Evolutionary conservation across 2,329 filamentous ascomycete species (phyloP).

Genomic region (Salinomyces thailandicus): DNA sequence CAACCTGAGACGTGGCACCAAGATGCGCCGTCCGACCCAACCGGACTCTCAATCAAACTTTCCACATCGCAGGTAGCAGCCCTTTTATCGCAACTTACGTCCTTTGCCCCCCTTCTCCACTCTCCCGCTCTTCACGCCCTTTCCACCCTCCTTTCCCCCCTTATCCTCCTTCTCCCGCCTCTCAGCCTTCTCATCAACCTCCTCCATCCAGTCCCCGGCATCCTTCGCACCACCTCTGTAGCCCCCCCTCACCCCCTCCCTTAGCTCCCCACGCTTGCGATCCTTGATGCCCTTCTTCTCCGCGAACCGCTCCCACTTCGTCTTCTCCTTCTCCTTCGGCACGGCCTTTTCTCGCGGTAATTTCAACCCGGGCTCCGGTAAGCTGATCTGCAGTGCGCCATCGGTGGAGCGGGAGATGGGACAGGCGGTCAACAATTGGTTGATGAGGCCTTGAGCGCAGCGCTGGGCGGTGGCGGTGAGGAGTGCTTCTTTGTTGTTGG

Average conservation of each 20-base stretch:
- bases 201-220: constrained; percentile 70
- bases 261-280: constrained; percentile 72
- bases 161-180: constrained; percentile 27
- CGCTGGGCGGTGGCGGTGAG: constrained; percentile 71
- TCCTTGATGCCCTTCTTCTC: constrained; percentile 93
- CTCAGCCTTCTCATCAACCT: constrained; percentile 65
- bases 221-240: constrained; percentile 82
- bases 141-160: no score
- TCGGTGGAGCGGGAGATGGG: constrained; percentile 60
- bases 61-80: no score
- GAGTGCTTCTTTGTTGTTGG: constrained; percentile 47
- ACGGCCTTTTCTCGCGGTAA: constrained; percentile 89
- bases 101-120: background rate
- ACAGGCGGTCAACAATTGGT: constrained; percentile 86
- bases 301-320: constrained; percentile 94
- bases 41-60: no score
- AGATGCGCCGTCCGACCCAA: no score
- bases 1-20: no score
- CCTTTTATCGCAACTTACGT: no score
- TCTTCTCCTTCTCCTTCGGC: constrained; percentile 68
- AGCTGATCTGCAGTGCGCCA: constrained; percentile 56
- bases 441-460: constrained; percentile 82
- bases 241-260: constrained; percentile 93
- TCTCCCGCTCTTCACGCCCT: background rate
- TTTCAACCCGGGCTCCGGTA: constrained; percentile 58